phyloP scores from a whole-genome alignment of 352 stramenopile genomes.

The Phytophthora cryptogea region DNA sequence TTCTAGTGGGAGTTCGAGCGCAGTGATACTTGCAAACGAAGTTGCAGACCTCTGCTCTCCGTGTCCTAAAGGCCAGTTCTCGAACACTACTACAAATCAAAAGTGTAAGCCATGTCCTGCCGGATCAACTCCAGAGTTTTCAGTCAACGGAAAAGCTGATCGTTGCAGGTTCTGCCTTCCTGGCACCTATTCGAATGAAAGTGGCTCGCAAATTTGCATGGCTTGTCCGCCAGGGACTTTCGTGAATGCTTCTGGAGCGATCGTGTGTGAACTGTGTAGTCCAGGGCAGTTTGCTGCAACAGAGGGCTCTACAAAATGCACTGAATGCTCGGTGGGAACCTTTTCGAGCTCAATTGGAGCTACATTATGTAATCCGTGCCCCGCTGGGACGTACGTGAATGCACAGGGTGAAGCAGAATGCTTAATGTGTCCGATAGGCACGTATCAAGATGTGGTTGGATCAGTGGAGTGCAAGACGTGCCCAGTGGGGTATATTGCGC shows the following conservation, averaged over 20 bases:
- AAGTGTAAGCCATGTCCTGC: slow-evolving; percentile 47
- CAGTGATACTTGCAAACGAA: slow-evolving; percentile 18
- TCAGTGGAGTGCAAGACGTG: slow-evolving; percentile 39
- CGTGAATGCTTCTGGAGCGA: slow-evolving; percentile 25
- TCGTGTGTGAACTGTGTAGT: slow-evolving; percentile 44
- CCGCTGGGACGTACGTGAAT: slow-evolving; percentile 37
- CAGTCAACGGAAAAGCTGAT: slow-evolving; percentile 8
- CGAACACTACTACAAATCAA: slow-evolving; percentile 48
- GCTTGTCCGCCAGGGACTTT: slow-evolving; percentile 46
- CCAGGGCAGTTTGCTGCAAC: slow-evolving; percentile 43
- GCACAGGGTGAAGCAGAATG: slow-evolving; percentile 49
- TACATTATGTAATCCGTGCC: slow-evolving; percentile 22
- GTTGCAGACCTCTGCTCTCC: slow-evolving; percentile 28
- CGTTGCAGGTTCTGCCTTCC: slow-evolving; percentile 39
- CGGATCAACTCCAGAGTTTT: slow-evolving; percentile 17
- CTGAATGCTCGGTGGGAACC: slow-evolving; percentile 33
- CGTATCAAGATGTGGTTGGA: slow-evolving; percentile 43
- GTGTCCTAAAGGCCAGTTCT: slow-evolving; percentile 47
- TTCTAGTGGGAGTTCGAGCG: not conserved
- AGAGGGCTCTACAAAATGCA: slow-evolving; percentile 31
- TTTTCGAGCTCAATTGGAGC: slow-evolving; percentile 28
- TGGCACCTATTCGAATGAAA: slow-evolving; percentile 51
- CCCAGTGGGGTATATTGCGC: slow-evolving; percentile 43
- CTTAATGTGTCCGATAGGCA: slow-evolving; percentile 43
- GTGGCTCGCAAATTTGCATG: slow-evolving; percentile 34